phyloP scores from a whole-genome alignment of 73 alveolate species.

The Paramecium octaurelia region DNA sequence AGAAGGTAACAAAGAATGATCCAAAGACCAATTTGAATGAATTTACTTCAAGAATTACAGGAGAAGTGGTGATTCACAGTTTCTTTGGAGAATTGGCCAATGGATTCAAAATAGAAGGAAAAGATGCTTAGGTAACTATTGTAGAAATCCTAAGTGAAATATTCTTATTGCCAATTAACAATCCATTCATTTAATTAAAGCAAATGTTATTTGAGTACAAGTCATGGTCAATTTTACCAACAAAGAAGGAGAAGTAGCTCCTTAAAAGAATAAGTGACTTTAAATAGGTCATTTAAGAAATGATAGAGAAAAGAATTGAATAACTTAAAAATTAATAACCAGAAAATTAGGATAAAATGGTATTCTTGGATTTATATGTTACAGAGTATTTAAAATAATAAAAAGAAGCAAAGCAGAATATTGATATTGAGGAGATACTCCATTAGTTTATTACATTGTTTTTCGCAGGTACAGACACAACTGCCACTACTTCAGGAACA shows the following conservation, averaged over 20 bases:
- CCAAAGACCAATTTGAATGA: not conserved
- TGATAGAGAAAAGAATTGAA: constrained; percentile 26
- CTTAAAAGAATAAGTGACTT: not conserved
- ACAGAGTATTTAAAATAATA: not conserved
- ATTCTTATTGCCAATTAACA: not conserved
- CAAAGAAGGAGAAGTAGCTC: not conserved
- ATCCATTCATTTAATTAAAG: not conserved
- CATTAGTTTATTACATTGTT: not conserved
- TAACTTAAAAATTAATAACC: not conserved
- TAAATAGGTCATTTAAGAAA: not conserved
- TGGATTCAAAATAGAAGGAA: not conserved
- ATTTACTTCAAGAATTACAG: constrained; percentile 6
- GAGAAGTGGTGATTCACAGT: constrained; percentile 26
- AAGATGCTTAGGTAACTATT: not conserved
- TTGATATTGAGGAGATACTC: not conserved
- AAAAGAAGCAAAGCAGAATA: not conserved
- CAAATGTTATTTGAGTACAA: not conserved
- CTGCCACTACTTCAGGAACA: constrained; percentile 36
- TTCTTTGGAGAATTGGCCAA: not conserved
- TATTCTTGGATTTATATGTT: not conserved
- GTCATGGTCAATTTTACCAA: not conserved
- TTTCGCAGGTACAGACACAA: constrained; percentile 48
- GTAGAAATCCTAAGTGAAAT: not conserved
- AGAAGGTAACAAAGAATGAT: not conserved
- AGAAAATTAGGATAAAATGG: not conserved